phyloP scores from a whole-genome alignment of 495 filamentous ascomycete genomes.

The Penicillium goetzii region DNA sequence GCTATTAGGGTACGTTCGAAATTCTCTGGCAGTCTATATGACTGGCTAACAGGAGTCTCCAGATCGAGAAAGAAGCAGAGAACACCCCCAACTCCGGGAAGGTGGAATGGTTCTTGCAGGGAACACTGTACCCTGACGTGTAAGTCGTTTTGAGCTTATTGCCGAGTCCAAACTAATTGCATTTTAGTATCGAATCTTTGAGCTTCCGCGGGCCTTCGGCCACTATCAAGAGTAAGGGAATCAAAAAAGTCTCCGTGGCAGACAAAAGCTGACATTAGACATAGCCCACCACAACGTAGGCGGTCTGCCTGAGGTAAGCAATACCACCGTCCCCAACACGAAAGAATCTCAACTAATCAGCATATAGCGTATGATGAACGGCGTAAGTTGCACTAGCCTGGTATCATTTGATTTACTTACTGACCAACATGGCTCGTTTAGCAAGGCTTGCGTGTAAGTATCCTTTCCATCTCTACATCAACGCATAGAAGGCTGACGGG shows the following conservation, averaged over 20 bases:
- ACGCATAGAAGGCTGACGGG: constrained; percentile 23
- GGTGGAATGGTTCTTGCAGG: constrained; percentile 84
- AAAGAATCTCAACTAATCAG: constrained; percentile 5
- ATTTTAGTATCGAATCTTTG: constrained; percentile 24
- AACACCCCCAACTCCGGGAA: constrained; percentile 68
- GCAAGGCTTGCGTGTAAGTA: constrained; percentile 34
- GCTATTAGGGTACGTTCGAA: constrained; percentile 64
- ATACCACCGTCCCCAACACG: constrained; percentile 5
- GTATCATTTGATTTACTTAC: constrained; percentile 16
- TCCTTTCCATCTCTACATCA: constrained; percentile 7
- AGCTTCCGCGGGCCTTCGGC: constrained; percentile 27
- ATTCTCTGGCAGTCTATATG: background rate
- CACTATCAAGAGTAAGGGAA: constrained; percentile 33
- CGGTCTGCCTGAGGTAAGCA: constrained; percentile 33
- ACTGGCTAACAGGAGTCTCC: constrained; percentile 12
- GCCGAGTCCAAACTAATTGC: constrained; percentile 10
- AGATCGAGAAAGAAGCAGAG: constrained; percentile 33
- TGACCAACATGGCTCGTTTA: constrained; percentile 22
- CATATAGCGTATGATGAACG: constrained; percentile 16
- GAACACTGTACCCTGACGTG: constrained; percentile 69
- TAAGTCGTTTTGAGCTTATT: constrained; percentile 17
- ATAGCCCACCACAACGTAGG: constrained; percentile 40
- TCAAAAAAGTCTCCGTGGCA: background rate
- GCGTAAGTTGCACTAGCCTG: constrained; percentile 22
- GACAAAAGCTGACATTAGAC: constrained; percentile 19